phyloP scores from a whole-genome alignment of 371 early-diverging fungal genomes.

The Mucor sp. region DNA sequence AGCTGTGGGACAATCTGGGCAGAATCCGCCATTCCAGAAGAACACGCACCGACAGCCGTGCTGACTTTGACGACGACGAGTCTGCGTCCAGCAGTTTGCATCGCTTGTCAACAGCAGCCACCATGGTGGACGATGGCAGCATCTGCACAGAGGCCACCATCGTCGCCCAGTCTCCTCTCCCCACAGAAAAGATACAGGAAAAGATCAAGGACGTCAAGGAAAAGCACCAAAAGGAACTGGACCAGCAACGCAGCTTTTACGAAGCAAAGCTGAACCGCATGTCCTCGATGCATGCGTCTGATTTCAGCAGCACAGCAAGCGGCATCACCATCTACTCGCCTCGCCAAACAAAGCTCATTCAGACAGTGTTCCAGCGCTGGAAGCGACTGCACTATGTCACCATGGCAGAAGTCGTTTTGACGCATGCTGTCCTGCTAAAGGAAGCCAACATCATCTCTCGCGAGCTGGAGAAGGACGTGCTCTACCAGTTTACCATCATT shows the following conservation, averaged over 20 bases:
- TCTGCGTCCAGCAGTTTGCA: constrained; percentile 29
- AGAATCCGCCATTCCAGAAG: constrained; percentile 54
- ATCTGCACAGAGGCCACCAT: constrained; percentile 46
- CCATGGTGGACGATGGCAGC: constrained; percentile 47
- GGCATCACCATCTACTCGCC: constrained; percentile 32
- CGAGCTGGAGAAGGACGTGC: constrained; percentile 75
- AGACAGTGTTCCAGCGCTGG: constrained; percentile 50
- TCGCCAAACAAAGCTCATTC: constrained; percentile 32
- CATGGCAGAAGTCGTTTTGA: constrained; percentile 74
- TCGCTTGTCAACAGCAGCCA: constrained; percentile 26
- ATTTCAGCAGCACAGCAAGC: neutral
- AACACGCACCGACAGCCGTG: constrained; percentile 54
- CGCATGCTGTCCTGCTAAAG: constrained; percentile 74
- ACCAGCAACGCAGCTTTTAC: constrained; percentile 56
- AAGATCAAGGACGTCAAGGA: constrained; percentile 55
- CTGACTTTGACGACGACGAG: constrained; percentile 50
- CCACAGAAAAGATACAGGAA: constrained; percentile 43
- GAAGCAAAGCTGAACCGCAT: constrained; percentile 59
- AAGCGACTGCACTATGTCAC: constrained; percentile 63
- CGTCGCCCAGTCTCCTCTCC: constrained; percentile 6
- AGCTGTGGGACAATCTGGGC: constrained; percentile 60
- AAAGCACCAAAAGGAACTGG: constrained; percentile 57
- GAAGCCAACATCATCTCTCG: constrained; percentile 87
- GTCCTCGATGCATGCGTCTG: constrained; percentile 41
- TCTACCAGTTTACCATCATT: constrained; percentile 81